A percentile compares a stretch with the other conserved stretches of the same genome.
Evolutionary conservation across 75 land plant species (phyloP).

Genomic region (Isoetes taiwanensis): DNA sequence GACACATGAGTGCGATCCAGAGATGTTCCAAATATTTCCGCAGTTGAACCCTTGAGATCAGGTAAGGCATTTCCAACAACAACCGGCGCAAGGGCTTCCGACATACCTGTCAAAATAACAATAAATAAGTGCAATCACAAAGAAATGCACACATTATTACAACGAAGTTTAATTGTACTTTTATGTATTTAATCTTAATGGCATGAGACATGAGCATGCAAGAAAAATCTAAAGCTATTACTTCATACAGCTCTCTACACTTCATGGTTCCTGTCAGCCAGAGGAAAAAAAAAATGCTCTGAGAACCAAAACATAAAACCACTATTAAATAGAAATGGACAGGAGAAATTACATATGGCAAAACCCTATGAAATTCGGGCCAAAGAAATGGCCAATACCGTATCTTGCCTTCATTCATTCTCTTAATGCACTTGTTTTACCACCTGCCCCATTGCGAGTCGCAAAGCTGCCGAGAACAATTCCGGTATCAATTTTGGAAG

Average conservation of each 20-base stretch:
- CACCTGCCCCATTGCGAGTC: constrained; percentile 71
- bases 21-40: constrained; percentile 13
- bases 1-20: constrained; percentile 9
- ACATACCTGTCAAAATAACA: constrained; percentile 47
- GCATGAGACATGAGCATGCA: no score
- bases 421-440: not conserved
- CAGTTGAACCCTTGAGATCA: constrained; percentile 37
- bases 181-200: no score
- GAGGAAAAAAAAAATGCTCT: not conserved
- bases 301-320: not conserved
- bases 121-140: no score
- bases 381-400: not conserved
- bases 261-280: no score
- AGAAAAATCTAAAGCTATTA: no score
- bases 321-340: not conserved
- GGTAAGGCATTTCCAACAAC: constrained; percentile 48
- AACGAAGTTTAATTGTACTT: no score
- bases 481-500: constrained; percentile 52
- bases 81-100: constrained; percentile 46
- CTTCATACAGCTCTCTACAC: no score
- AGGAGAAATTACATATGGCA: not conserved
- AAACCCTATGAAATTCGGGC: not conserved
- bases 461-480: constrained; percentile 38
- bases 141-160: no score
- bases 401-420: not conserved